Evolutionary conservation across 2,329 filamentous ascomycete genomes (phyloP).

Genomic region (Aspergillus spinulosporus): DNA sequence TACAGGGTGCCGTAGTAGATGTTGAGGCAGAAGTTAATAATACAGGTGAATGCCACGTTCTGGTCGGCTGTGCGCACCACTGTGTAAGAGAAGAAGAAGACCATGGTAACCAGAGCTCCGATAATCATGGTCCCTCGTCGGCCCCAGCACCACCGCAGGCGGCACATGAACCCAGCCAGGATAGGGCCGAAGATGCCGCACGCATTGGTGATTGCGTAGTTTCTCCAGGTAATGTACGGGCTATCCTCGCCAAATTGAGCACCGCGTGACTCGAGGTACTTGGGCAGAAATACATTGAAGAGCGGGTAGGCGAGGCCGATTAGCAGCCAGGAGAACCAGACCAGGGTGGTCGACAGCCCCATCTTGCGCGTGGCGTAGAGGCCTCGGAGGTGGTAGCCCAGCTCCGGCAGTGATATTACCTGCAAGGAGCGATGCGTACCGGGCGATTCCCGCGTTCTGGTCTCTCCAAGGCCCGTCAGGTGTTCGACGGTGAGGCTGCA

Average conservation of each 20-base stretch:
- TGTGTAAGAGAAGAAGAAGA: conserved; percentile 59
- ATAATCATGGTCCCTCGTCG: conserved; percentile 60
- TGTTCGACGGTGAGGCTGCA: conserved; percentile 10
- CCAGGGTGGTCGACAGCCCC: conserved; percentile 38
- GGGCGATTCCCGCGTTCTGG: neutral
- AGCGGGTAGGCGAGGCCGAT: conserved; percentile 86
- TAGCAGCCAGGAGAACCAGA: conserved; percentile 72
- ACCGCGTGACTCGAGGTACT: conserved; percentile 65
- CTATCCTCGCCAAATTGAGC: conserved; percentile 39
- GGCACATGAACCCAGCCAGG: conserved; percentile 71
- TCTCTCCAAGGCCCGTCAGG: conserved; percentile 17
- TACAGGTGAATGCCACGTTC: conserved; percentile 49
- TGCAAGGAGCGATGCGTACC: neutral
- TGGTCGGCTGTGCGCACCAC: conserved; percentile 47
- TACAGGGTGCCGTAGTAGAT: conserved; percentile 57
- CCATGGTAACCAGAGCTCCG: conserved; percentile 52
- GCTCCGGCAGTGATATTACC: neutral
- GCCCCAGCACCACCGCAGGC: conserved; percentile 61
- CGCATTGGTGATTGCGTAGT: conserved; percentile 77
- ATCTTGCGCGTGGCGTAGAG: neutral
- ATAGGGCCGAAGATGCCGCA: conserved; percentile 75
- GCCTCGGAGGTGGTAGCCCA: conserved; percentile 35
- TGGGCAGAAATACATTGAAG: conserved; percentile 85
- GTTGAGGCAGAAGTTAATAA: conserved; percentile 58
- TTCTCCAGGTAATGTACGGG: conserved; percentile 62